Evolutionary conservation across 352 stramenopile genomes (phyloP).

Genomic region (Nothophytophthora sp.): DNA sequence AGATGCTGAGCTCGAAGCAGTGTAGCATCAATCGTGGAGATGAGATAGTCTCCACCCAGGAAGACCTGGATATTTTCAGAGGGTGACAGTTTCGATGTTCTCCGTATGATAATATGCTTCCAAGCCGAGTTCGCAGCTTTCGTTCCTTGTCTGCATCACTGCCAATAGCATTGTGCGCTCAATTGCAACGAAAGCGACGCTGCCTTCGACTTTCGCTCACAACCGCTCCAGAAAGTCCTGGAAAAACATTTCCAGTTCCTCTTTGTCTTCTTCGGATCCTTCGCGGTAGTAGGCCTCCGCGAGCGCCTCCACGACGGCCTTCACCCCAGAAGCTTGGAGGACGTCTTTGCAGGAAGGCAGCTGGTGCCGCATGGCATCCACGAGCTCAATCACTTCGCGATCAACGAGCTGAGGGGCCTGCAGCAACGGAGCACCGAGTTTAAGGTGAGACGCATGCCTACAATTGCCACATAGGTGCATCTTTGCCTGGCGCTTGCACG

Average conservation of each 20-base stretch:
- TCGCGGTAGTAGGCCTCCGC: constrained; percentile 22
- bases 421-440: neutral
- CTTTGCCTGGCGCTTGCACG: constrained; percentile 1
- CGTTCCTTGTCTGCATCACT: too few relatives aligned
- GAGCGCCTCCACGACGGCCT: constrained; percentile 37
- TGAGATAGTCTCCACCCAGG: too few relatives aligned
- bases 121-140: too few relatives aligned
- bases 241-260: constrained; percentile 51
- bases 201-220: too few relatives aligned
- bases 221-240: constrained; percentile 31
- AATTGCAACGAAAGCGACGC: too few relatives aligned
- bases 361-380: constrained; percentile 65
- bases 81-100: too few relatives aligned
- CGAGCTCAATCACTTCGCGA: constrained; percentile 51
- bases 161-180: too few relatives aligned
- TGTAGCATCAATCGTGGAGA: too few relatives aligned
- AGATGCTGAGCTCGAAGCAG: too few relatives aligned
- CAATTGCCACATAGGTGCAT: neutral
- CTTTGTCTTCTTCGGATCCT: constrained; percentile 46
- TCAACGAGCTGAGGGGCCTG: constrained; percentile 40
- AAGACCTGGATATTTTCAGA: too few relatives aligned
- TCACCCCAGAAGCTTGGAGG: constrained; percentile 39
- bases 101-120: too few relatives aligned
- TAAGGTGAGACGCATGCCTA: neutral
- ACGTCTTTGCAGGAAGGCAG: constrained; percentile 50